Evolutionary conservation across 192 early-diverging fungal genomes (phyloP).

Genomic region (Oehlia diaphana): DNA sequence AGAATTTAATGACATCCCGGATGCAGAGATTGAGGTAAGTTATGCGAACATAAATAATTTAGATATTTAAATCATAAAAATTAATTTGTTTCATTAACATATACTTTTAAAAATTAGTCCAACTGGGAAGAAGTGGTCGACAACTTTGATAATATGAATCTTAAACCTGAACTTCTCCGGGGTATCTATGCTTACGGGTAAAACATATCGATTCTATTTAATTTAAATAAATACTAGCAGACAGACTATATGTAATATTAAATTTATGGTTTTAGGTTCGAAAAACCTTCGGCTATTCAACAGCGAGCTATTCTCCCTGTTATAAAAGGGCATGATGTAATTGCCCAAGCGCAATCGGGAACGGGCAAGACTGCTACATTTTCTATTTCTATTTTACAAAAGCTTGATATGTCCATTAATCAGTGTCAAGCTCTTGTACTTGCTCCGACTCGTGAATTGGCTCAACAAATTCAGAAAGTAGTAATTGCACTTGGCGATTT

Average conservation of each 20-base stretch:
- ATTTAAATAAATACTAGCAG: too few relatives aligned
- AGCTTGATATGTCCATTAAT: conserved; percentile 81
- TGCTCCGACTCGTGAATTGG: conserved; percentile 95
- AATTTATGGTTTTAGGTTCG: conserved; percentile 64
- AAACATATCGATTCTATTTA: neutral
- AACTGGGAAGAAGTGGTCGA: conserved; percentile 96
- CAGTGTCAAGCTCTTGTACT: conserved; percentile 94
- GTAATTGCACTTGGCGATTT: conserved; percentile 92
- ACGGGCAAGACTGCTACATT: conserved; percentile 99
- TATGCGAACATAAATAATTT: neutral
- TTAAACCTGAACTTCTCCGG: conserved; percentile 87
- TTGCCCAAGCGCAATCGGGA: conserved; percentile 97
- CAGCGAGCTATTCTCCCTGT: conserved; percentile 95
- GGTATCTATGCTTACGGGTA: conserved; percentile 95
- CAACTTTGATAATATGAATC: conserved; percentile 95
- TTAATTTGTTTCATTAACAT: neutral
- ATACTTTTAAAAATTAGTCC: conserved; percentile 51
- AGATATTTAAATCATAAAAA: neutral
- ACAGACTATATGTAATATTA: too few relatives aligned
- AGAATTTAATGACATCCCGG: conserved; percentile 15
- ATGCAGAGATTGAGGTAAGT: conserved; percentile 26
- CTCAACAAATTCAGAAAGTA: conserved; percentile 92
- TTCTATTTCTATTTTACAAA: conserved; percentile 90
- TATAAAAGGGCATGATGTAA: conserved; percentile 86
- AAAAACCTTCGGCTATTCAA: conserved; percentile 98